phyloP scores from a whole-genome alignment of 1,284 basidiomycete genomes.

The Cryptococcus maquisensis region DNA sequence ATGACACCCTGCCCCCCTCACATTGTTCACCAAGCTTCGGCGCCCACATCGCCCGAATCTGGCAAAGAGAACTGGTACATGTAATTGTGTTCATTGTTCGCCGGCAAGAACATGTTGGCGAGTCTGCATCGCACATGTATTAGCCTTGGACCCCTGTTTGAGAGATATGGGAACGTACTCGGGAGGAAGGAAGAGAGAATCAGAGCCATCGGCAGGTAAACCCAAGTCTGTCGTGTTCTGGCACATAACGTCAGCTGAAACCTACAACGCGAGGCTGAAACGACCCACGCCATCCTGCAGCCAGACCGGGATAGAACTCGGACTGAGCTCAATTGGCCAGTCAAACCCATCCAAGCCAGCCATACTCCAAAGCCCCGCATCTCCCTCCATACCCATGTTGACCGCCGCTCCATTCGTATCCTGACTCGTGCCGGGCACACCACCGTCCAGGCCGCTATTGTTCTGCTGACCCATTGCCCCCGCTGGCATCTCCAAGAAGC shows the following conservation, averaged over 20 bases:
- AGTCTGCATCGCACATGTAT: slow-evolving; percentile 21
- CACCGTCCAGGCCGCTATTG: slow-evolving; percentile 7
- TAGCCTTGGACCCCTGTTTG: background rate
- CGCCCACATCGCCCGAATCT: slow-evolving; percentile 44
- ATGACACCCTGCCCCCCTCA: background rate
- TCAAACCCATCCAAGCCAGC: slow-evolving; percentile 67
- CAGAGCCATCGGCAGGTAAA: slow-evolving; percentile 79
- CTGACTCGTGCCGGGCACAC: background rate
- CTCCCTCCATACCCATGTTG: background rate
- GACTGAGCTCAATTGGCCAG: slow-evolving; percentile 61
- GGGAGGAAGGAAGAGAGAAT: slow-evolving; percentile 73
- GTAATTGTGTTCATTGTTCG: slow-evolving; percentile 29
- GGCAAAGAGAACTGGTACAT: slow-evolving; percentile 35
- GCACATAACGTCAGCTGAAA: slow-evolving; percentile 5
- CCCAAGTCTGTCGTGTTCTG: slow-evolving; percentile 81
- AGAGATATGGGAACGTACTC: slow-evolving; percentile 28
- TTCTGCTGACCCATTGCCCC: slow-evolving; percentile 10
- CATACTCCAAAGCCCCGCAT: slow-evolving; percentile 53
- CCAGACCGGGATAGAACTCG: slow-evolving; percentile 44
- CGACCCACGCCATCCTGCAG: slow-evolving; percentile 62
- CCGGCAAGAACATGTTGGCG: slow-evolving; percentile 47
- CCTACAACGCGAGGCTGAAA: slow-evolving; percentile 1
- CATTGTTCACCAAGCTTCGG: slow-evolving; percentile 43
- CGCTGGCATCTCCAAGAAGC: slow-evolving; percentile 31
- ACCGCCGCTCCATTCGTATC: slow-evolving; percentile 14